Percentiles rank a stretch among this genome's conserved stretches.
Evolutionary conservation across 768 basidiomycete genomes (phyloP).

Genomic region (Pleurotus sapidus): DNA sequence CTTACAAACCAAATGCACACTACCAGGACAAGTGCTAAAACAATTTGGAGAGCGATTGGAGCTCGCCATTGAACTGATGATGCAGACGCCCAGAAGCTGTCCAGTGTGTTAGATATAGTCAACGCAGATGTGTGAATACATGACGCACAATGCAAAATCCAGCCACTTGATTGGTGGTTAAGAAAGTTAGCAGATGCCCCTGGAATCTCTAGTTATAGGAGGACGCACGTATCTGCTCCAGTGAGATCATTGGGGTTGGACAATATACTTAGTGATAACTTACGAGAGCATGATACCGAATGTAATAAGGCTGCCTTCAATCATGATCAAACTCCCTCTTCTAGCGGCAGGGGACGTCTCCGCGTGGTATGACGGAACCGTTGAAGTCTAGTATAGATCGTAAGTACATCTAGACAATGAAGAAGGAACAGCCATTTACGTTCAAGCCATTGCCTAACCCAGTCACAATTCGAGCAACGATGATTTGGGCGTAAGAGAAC

Average conservation of each 20-base stretch:
- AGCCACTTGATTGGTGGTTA: constrained; percentile 42
- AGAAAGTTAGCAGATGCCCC: no score
- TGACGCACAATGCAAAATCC: constrained; percentile 56
- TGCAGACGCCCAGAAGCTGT: constrained; percentile 46
- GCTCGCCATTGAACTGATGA: constrained; percentile 62
- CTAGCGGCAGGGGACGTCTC: constrained; percentile 46
- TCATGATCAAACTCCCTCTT: constrained; percentile 47
- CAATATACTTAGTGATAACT: not conserved
- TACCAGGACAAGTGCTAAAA: constrained; percentile 54
- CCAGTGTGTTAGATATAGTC: not conserved
- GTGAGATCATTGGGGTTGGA: no score
- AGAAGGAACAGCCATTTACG: not conserved
- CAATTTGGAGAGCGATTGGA: constrained; percentile 58
- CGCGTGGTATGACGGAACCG: constrained; percentile 50
- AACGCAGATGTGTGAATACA: not conserved
- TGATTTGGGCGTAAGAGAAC: constrained; percentile 44
- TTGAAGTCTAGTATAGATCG: constrained; percentile 42
- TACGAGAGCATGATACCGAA: not conserved
- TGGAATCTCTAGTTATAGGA: no score
- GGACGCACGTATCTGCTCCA: no score
- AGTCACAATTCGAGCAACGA: constrained; percentile 45
- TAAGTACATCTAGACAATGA: not conserved
- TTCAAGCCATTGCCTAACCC: constrained; percentile 21
- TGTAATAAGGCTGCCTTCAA: constrained; percentile 26
- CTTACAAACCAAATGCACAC: constrained; percentile 45